phyloP scores from a whole-genome alignment of 805 yeast species.

The Myxozyma neotropica region DNA sequence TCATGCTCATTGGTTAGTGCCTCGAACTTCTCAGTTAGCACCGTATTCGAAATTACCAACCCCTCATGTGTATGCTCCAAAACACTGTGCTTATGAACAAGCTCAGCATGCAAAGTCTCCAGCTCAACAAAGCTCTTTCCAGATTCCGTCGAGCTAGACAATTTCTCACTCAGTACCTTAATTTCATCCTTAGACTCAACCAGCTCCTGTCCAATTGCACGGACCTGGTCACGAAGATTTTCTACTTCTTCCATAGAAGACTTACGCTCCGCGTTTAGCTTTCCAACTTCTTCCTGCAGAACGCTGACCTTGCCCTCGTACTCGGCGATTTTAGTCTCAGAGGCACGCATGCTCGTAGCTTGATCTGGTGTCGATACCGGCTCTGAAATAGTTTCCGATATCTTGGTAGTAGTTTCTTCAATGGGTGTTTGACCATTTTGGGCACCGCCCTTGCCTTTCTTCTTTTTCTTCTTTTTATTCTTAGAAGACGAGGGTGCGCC shows the following conservation, averaged over 20 bases:
- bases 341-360: neutral
- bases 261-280: conserved; percentile 13
- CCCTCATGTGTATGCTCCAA: conserved; percentile 25
- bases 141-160: conserved; percentile 4
- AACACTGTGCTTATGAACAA: conserved; percentile 27
- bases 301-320: conserved; percentile 31
- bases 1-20: conserved; percentile 7
- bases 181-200: conserved; percentile 62
- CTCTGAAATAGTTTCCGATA: conserved; percentile 12
- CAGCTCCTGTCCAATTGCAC: conserved; percentile 75
- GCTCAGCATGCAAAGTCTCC: conserved; percentile 25
- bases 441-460: conserved; percentile 34
- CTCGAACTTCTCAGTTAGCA: conserved; percentile 13
- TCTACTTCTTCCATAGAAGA: conserved; percentile 60
- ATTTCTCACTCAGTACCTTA: conserved; percentile 8
- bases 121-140: conserved; percentile 23
- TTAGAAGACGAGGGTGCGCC: conserved; percentile 13
- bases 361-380: conserved; percentile 5
- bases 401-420: conserved; percentile 13
- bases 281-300: conserved; percentile 15
- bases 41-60: conserved; percentile 24
- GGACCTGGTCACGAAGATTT: conserved; percentile 71
- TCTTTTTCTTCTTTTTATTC: conserved; percentile 42
- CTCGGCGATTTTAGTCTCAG: conserved; percentile 15
- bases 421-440: neutral